phyloP scores from a whole-genome alignment of 768 basidiomycete genomes.

The Podaxis sp. region DNA sequence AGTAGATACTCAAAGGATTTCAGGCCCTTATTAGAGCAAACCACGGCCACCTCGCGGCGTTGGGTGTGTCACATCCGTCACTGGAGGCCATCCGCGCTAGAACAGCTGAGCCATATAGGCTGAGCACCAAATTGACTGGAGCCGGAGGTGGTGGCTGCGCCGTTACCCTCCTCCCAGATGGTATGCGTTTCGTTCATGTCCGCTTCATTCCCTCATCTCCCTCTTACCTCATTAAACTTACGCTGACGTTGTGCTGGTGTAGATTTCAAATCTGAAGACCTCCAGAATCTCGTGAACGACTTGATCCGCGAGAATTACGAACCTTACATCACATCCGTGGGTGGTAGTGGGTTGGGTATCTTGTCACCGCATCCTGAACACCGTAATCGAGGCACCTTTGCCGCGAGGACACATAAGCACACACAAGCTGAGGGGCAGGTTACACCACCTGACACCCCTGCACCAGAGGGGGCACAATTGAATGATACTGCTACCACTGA shows the following conservation, averaged over 20 bases:
- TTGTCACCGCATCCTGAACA: constrained; percentile 59
- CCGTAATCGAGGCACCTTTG: constrained; percentile 28
- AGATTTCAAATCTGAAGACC: constrained; percentile 69
- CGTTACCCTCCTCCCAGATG: constrained; percentile 92
- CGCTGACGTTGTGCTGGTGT: constrained; percentile 17
- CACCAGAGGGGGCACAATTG: constrained; percentile 26
- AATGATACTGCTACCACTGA: not conserved
- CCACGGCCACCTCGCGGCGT: constrained; percentile 76
- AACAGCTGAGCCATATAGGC: constrained; percentile 63
- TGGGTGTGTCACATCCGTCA: constrained; percentile 90
- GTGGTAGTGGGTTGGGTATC: constrained; percentile 90
- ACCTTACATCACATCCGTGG: constrained; percentile 90
- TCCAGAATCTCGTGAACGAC: constrained; percentile 57
- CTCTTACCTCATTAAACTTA: constrained; percentile 3
- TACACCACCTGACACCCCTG: constrained; percentile 51
- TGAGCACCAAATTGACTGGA: constrained; percentile 95
- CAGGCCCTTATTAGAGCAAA: constrained; percentile 88
- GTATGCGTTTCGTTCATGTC: constrained; percentile 41
- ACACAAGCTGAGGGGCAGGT: constrained; percentile 35
- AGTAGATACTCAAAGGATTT: constrained; percentile 17
- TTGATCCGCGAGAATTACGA: constrained; percentile 68
- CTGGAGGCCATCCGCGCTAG: constrained; percentile 80
- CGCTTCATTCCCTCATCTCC: not conserved
- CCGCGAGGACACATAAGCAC: constrained; percentile 18
- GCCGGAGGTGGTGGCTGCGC: constrained; percentile 99